These are phyloP conservation scores for Neoarthrinium moseri DNA, from an alignment of 2,329 filamentous ascomycete genomes.

Conservation along the genomic window DNA sequence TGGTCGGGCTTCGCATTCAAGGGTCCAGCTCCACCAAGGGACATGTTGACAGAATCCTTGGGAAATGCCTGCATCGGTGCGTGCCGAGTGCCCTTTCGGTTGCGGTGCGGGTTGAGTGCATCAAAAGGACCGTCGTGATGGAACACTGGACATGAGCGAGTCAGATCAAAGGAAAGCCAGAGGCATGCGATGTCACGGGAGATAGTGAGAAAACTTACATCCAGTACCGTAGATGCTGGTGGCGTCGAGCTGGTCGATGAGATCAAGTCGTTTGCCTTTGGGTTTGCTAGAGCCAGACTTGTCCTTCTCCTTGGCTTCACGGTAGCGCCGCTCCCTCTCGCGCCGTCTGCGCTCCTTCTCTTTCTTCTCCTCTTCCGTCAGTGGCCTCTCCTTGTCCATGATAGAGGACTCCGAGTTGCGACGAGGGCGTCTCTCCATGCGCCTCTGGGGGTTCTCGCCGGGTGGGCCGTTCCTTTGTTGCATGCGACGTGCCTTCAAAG, in stretches of 20 bases:
- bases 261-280: slow-evolving; percentile 66
- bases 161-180: slow-evolving; percentile 12
- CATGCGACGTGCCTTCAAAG: slow-evolving; percentile 47
- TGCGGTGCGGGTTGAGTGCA: slow-evolving; percentile 91
- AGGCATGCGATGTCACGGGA: neutral
- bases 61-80: slow-evolving; percentile 97
- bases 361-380: slow-evolving; percentile 60
- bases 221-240: slow-evolving; percentile 94
- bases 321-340: slow-evolving; percentile 49
- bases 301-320: slow-evolving; percentile 51
- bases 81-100: slow-evolving; percentile 75
- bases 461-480: slow-evolving; percentile 25
- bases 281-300: slow-evolving; percentile 36
- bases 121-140: slow-evolving; percentile 98
- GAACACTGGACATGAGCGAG: slow-evolving; percentile 64
- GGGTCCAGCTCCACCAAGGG: slow-evolving; percentile 82
- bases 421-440: slow-evolving; percentile 52
- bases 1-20: slow-evolving; percentile 80
- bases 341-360: slow-evolving; percentile 47
- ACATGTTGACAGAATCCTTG: slow-evolving; percentile 88
- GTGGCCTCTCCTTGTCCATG: slow-evolving; percentile 56
- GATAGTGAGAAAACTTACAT: slow-evolving; percentile 55
- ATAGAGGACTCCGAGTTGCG: slow-evolving; percentile 81
- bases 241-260: slow-evolving; percentile 95
- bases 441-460: slow-evolving; percentile 37